These are phyloP conservation scores for Hansenula lynferdii DNA, from an alignment of 1,139 yeast species.

Conservation along the genomic window DNA sequence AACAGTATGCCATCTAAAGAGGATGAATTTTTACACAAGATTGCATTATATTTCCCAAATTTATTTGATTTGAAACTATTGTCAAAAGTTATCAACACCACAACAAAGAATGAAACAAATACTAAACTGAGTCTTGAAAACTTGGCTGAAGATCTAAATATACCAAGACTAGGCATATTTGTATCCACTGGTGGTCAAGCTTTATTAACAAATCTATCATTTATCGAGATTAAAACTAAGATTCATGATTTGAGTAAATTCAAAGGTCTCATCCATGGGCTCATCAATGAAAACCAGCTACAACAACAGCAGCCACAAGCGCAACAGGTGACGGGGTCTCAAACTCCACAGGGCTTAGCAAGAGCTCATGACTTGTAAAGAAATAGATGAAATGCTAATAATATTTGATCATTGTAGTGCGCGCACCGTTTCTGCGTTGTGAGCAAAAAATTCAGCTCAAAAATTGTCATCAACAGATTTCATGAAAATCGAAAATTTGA, in stretches of 20 bases:
- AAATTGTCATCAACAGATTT: too few relatives aligned
- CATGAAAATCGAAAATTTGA: too few relatives aligned
- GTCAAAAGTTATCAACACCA: conserved; percentile 45
- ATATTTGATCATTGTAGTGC: too few relatives aligned
- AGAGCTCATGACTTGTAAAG: not conserved
- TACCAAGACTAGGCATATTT: conserved; percentile 46
- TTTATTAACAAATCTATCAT: conserved; percentile 52
- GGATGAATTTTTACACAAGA: conserved; percentile 71
- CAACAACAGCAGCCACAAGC: not conserved
- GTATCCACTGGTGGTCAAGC: conserved; percentile 43
- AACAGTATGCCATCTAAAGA: conserved; percentile 77
- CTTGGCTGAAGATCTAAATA: conserved; percentile 52
- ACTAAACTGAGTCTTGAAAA: conserved; percentile 25
- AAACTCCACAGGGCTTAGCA: not conserved
- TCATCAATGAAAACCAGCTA: too few relatives aligned
- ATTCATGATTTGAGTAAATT: conserved; percentile 35
- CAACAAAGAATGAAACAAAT: conserved; percentile 10
- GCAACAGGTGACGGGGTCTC: too few relatives aligned
- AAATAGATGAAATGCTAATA: too few relatives aligned
- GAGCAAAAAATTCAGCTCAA: too few relatives aligned
- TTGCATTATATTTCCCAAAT: conserved; percentile 71
- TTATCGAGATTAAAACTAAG: conserved; percentile 44
- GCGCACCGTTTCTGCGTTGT: too few relatives aligned
- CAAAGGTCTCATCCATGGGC: conserved; percentile 53
- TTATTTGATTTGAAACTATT: conserved; percentile 81